Conservation (phyloP, 768 basidiomycete species). For the Butyriboletus loyo region DNA sequence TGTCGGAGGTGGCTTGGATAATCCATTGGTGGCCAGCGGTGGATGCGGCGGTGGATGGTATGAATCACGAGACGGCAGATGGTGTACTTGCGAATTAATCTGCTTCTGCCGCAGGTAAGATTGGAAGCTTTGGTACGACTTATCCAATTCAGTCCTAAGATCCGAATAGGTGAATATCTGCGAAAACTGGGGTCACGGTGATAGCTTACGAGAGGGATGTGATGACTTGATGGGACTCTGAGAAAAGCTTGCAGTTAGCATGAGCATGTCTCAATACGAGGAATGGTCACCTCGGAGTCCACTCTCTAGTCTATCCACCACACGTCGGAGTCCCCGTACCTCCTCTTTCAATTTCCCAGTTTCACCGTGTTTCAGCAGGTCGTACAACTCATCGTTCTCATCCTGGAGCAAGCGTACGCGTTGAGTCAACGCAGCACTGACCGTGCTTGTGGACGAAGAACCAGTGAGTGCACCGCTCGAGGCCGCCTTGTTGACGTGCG, state of each 20-base stretch:
- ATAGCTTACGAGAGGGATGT: constrained; percentile 64
- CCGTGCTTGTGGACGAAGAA: constrained; percentile 48
- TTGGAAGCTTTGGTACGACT: constrained; percentile 64
- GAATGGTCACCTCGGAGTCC: constrained; percentile 66
- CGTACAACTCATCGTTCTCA: constrained; percentile 85
- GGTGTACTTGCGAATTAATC: constrained; percentile 25
- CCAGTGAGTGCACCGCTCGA: constrained; percentile 27
- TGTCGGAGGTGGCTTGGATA: constrained; percentile 62
- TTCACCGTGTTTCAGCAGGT: constrained; percentile 68
- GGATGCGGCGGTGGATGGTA: constrained; percentile 38
- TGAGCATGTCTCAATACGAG: not conserved
- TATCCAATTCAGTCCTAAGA: constrained; percentile 70
- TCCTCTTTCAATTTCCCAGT: constrained; percentile 82
- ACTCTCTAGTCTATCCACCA: constrained; percentile 65
- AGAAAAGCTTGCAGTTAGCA: constrained; percentile 5
- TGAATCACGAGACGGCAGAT: constrained; percentile 43
- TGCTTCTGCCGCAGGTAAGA: constrained; percentile 42
- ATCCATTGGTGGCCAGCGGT: constrained; percentile 31
- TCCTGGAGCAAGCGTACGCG: constrained; percentile 71
- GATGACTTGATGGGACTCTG: constrained; percentile 80
- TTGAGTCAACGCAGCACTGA: constrained; percentile 72
- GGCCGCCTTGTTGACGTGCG: constrained; percentile 54
- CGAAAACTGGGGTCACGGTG: not conserved
- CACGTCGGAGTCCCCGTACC: constrained; percentile 62
- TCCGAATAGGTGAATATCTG: constrained; percentile 16